Conservation (phyloP, 768 basidiomycete species). For the Agaricus bisporus region DNA sequence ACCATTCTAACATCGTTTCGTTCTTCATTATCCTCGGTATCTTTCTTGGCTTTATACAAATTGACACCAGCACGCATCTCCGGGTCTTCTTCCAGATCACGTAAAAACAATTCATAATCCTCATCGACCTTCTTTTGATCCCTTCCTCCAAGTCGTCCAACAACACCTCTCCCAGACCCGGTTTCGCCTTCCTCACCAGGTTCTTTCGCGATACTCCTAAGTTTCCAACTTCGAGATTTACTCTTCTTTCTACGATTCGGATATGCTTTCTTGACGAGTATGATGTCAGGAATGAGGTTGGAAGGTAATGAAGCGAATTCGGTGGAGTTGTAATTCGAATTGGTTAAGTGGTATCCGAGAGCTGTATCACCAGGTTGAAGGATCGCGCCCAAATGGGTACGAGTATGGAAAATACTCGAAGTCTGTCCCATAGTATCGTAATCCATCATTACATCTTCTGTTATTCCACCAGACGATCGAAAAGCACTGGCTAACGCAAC, state of each 20-base stretch:
- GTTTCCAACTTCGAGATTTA: constrained; percentile 77
- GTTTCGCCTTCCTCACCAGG: constrained; percentile 83
- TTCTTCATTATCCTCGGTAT: constrained; percentile 18
- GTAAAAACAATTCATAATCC: constrained; percentile 94
- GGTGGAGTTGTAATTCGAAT: constrained; percentile 90
- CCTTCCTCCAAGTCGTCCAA: constrained; percentile 84
- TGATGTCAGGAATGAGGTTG: constrained; percentile 79
- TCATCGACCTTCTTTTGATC: constrained; percentile 92
- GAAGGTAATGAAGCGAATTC: constrained; percentile 65
- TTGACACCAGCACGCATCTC: constrained; percentile 86
- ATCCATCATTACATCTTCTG: constrained; percentile 53
- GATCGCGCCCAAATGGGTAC: constrained; percentile 88
- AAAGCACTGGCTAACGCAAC: constrained; percentile 83
- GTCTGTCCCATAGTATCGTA: constrained; percentile 50
- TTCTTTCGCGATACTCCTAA: constrained; percentile 91
- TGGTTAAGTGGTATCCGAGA: constrained; percentile 84
- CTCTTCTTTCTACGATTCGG: constrained; percentile 91
- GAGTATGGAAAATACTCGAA: constrained; percentile 89
- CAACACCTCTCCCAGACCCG: constrained; percentile 72
- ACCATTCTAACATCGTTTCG: constrained; percentile 43
- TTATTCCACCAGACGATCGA: constrained; percentile 40
- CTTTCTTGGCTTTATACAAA: constrained; percentile 54
- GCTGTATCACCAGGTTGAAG: constrained; percentile 94
- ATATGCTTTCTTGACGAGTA: constrained; percentile 94
- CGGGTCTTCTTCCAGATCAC: constrained; percentile 91